Base-by-base conservation (phyloP, 2,329 filamentous ascomycete genomes). In the Colletotrichum coccodes region DNA sequence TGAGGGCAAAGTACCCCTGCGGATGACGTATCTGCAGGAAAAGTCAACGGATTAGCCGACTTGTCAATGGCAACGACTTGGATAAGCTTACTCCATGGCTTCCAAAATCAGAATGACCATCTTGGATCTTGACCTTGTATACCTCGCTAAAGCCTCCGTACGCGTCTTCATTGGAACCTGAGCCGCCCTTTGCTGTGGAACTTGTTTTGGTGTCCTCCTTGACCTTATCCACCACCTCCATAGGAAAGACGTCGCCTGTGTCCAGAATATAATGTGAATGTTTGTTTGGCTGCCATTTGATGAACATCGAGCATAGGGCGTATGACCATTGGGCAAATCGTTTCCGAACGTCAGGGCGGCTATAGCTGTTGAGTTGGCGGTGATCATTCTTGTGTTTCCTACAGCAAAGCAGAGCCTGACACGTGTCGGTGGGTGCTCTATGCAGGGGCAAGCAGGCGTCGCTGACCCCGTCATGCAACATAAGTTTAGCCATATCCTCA, bases 101-200 rank as follows among this genome's bases (percentile, higher is more conserved):
- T 7, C 65, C 65, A 26, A 68, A 68, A 18, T 64, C 36, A 28
- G n/a, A 59, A n/a, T 68, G 65, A 4, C 53, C 60, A 7, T 64
- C n/a, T 6, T 68, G 53, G 0, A 68, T 58, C 9, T 47, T 64
- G 23, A 68, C 65, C 28, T 64, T 64, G 3, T 49, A 64, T 1
- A 68, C 65, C 18, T 64, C 54, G 6, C 65, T 64, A 7, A 68
- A 68, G 0, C 65, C 65, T 11, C 60, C 65, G 6, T 68, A 64
- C 0, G 30, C 21, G 6, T 64, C 59, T 3, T 16, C 60, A 4
- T 28, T 26, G 2, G 58, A 40, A 9, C 11, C 3, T 9, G 28
- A 1, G 3, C 26, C 23, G 9, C 32, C 53, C 12, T 36, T 47
- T 2, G 36, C 46, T 2, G 47, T 54, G 1, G 9, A 0, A 0